These are phyloP conservation scores for Peronospora belbahrii DNA, from an alignment of 352 stramenopile species.

Conservation along the genomic window DNA sequence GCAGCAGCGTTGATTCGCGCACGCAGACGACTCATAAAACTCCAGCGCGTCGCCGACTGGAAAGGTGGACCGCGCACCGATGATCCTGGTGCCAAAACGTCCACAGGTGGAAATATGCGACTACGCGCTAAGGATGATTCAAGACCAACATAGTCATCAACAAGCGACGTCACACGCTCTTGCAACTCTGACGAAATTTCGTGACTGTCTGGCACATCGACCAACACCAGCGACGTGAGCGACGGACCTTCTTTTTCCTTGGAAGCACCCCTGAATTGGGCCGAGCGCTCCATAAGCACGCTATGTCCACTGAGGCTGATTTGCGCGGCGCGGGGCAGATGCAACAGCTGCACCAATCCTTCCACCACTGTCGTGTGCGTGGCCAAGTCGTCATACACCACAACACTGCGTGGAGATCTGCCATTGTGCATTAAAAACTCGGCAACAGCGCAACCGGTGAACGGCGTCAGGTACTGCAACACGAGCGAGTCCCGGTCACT, in stretches of 20 bases:
- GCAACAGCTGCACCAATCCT: conserved; percentile 61
- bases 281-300: conserved; percentile 73
- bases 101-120: conserved; percentile 63
- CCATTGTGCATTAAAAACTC: conserved; percentile 61
- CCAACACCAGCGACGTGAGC: conserved; percentile 60
- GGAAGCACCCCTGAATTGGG: conserved; percentile 39
- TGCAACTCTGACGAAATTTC: conserved; percentile 52
- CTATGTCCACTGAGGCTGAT: conserved; percentile 59
- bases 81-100: conserved; percentile 49
- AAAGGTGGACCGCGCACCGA: conserved; percentile 71
- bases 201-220: conserved; percentile 46
- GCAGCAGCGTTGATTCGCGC: conserved; percentile 54
- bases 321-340: conserved; percentile 48
- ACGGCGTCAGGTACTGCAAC: conserved; percentile 76
- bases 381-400: conserved; percentile 76
- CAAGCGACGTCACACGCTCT: conserved; percentile 57
- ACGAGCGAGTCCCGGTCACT: conserved; percentile 62
- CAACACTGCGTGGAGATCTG: conserved; percentile 42
- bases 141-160: conserved; percentile 59
- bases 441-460: conserved; percentile 62
- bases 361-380: conserved; percentile 69
- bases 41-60: conserved; percentile 68
- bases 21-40: conserved; percentile 48
- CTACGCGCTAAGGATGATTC: conserved; percentile 37
- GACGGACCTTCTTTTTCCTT: conserved; percentile 32